A percentile compares a stretch with the other conserved stretches of the same genome.
These are phyloP conservation scores for Brasenia schreberi DNA, from an alignment of 164 flowering plant species.

Conservation along the genomic window DNA sequence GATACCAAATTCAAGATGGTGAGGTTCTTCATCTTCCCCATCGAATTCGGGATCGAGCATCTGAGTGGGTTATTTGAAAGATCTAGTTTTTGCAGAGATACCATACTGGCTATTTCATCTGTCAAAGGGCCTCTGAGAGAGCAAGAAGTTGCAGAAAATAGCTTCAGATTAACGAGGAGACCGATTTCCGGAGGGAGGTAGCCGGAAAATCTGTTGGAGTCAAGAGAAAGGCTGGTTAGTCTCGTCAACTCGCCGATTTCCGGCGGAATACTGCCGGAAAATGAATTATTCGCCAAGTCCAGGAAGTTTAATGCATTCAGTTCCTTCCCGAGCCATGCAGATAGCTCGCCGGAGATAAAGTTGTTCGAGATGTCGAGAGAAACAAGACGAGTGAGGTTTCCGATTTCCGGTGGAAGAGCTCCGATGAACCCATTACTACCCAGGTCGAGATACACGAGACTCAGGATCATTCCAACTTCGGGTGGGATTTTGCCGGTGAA, in stretches of 20 bases:
- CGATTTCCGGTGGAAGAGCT: conserved; percentile 23
- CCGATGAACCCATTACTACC: conserved; percentile 30
- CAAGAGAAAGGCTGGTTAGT: conserved; percentile 50
- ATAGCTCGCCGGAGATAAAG: conserved; percentile 38
- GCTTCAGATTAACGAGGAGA: conserved; percentile 23
- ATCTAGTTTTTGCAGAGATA: conserved; percentile 33
- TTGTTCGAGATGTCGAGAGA: conserved; percentile 42
- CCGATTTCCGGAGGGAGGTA: conserved; percentile 55
- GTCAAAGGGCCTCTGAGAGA: conserved; percentile 56
- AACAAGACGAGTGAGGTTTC: conserved; percentile 23
- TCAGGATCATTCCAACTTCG: conserved; percentile 29
- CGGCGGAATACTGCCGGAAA: conserved; percentile 41
- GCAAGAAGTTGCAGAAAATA: conserved; percentile 33
- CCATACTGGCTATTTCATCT: conserved; percentile 31
- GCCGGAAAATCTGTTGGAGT: conserved; percentile 49
- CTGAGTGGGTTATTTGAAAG: conserved; percentile 55
- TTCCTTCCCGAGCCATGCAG: conserved; percentile 21
- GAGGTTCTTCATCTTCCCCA: conserved; percentile 45
- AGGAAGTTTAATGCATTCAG: conserved; percentile 29
- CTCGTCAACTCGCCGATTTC: conserved; percentile 36
- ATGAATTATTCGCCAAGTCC: conserved; percentile 52
- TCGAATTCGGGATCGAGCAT: conserved; percentile 40
- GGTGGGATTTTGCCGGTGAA: conserved; percentile 44
- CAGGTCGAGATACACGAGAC: conserved; percentile 32
- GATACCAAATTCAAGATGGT: conserved; percentile 33